These are phyloP conservation scores for Fusarium newnesense DNA, from an alignment of 2,329 filamentous ascomycete species.

Conservation along the genomic window DNA sequence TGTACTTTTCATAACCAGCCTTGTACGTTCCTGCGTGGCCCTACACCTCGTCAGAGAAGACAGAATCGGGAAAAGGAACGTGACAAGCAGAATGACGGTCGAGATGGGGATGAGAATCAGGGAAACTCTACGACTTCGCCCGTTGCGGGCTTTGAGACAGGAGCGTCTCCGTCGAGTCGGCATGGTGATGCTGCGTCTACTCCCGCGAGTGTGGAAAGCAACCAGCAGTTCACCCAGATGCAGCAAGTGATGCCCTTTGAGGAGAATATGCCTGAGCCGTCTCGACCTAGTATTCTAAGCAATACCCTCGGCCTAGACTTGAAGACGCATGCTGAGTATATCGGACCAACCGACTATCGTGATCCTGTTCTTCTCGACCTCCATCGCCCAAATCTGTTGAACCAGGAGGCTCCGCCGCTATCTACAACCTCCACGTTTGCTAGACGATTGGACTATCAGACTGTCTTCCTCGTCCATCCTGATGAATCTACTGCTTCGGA, in stretches of 20 bases:
- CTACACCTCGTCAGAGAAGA: conserved; percentile 47
- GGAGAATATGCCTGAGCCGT: conserved; percentile 28
- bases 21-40: conserved; percentile 68
- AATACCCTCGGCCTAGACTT: conserved; percentile 65
- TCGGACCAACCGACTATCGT: conserved; percentile 68
- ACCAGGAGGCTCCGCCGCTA: conserved; percentile 16
- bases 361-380: conserved; percentile 67
- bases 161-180: conserved; percentile 36
- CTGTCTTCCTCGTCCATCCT: conserved; percentile 51
- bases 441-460: conserved; percentile 49
- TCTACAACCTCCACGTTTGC: conserved; percentile 37
- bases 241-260: conserved; percentile 31
- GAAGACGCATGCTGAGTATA: conserved; percentile 68
- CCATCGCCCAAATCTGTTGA: conserved; percentile 60
- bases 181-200: conserved; percentile 41
- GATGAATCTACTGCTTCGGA: conserved; percentile 51
- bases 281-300: conserved; percentile 48
- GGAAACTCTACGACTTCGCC: conserved; percentile 30
- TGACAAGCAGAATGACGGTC: conserved; percentile 26
- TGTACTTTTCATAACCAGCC: conserved; percentile 75
- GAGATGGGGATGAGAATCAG: conserved; percentile 32
- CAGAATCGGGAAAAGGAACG: conserved; percentile 37
- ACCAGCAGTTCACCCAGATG: conserved; percentile 24
- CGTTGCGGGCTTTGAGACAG: conserved; percentile 8
- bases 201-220: conserved; percentile 39